Percentiles rank a stretch among this genome's conserved stretches.
Evolutionary conservation across 2,329 filamentous ascomycete genomes (phyloP).

Genomic region (Fusarium cicatricum): DNA sequence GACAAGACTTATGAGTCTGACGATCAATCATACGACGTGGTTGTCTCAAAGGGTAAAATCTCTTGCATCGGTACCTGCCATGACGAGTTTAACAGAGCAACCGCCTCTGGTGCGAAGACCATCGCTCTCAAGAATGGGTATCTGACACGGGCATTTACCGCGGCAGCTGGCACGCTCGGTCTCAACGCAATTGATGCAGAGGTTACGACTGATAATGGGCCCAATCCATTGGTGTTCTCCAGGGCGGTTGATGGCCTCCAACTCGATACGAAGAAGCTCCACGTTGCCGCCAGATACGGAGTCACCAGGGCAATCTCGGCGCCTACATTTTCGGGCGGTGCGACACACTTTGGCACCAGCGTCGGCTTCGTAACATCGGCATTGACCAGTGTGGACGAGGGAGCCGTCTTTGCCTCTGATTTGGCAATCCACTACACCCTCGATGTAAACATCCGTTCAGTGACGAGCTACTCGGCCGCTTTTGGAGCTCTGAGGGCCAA

Average conservation of each 20-base stretch:
- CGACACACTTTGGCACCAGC: slow-evolving; percentile 63
- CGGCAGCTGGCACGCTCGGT: slow-evolving; percentile 67
- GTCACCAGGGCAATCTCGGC: slow-evolving; percentile 67
- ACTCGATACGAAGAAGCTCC: slow-evolving; percentile 64
- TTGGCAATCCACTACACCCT: slow-evolving; percentile 68
- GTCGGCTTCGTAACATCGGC: slow-evolving; percentile 65
- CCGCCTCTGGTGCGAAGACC: slow-evolving; percentile 45
- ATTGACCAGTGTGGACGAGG: slow-evolving; percentile 54
- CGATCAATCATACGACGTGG: slow-evolving; percentile 54
- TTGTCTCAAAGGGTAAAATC: slow-evolving; percentile 62
- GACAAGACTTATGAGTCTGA: slow-evolving; percentile 48
- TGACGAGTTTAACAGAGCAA: slow-evolving; percentile 51
- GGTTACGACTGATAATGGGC: slow-evolving; percentile 60
- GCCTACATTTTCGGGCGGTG: slow-evolving; percentile 54
- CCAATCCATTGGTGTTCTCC: slow-evolving; percentile 58
- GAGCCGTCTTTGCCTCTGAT: slow-evolving; percentile 63
- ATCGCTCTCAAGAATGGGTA: slow-evolving; percentile 66
- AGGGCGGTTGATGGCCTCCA: slow-evolving; percentile 65
- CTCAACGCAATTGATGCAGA: slow-evolving; percentile 71
- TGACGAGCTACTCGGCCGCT: slow-evolving; percentile 63
- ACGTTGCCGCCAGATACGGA: slow-evolving; percentile 61
- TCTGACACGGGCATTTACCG: slow-evolving; percentile 67
- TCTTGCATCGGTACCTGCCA: slow-evolving; percentile 64
- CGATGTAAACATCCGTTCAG: slow-evolving; percentile 47
- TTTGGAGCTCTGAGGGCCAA: slow-evolving; percentile 61